Base-by-base conservation (phyloP, 2,329 filamentous ascomycete species). In the Aspergillus sp. region DNA sequence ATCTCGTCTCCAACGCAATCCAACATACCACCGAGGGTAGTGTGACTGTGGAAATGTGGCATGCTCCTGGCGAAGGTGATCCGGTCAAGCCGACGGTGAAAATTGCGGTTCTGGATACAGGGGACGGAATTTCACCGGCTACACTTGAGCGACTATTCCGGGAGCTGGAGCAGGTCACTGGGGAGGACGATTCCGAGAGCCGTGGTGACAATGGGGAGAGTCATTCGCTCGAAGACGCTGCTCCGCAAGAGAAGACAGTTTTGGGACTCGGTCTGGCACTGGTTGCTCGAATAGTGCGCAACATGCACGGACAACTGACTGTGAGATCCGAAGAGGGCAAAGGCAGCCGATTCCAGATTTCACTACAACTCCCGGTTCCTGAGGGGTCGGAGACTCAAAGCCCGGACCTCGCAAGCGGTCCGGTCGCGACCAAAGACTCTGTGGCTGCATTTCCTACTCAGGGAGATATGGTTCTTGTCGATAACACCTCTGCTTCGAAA, bases 221-320 rank as follows among this genome's bases (percentile, higher is more conserved):
- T 19, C 21, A 45, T 4, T 15, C 46, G 11, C 21, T 9, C 27
- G 40, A 23, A 14, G 44, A 19, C 19, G 7, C 19, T n/a, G 37
- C 31, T 15, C 19, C 3, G 21, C 17, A n/a, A 12, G 52, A 64
- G 14, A 77, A 77, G 52, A 75, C 78, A 9, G 86, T 86, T 0
- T 75, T 96, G 1, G 93, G 93, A 0, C 82, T 96, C 9, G 93
- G 92, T 0, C 80, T 96, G n/a, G 92, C 92, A 0, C 82, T 96
- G 12, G 92, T 96, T n/a, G 90, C 90, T 15, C 85, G 92, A 39
- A 90, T 91, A 37, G 82, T 96, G 33, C 85, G 87, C n/a, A 96
- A 92, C 68, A 95, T 96, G 90, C 88, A 93, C 58, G 93, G 92
- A 0, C 92, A 96, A 67, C 74, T 96, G 31, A 86, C 91, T 2